Base-by-base conservation (phyloP, 1,139 yeast species). In the Kodamaea anthophila region DNA sequence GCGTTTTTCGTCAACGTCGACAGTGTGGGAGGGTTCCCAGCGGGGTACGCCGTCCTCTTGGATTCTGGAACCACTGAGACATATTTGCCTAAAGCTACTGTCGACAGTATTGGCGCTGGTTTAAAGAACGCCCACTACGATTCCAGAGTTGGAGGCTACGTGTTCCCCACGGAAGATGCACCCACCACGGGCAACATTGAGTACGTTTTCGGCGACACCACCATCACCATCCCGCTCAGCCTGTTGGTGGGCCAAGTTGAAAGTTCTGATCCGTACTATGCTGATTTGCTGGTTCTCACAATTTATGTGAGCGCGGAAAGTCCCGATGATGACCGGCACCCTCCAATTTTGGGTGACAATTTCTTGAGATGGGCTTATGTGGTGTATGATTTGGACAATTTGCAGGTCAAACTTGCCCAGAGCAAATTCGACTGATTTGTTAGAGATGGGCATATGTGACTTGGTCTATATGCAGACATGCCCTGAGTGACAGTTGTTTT, bases 41-140 rank as follows among this genome's bases (percentile, higher is more conserved):
- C 21, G 10, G 21, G 15, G 7, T 24, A n/a, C 10, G 9, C 13
- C 6, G 38, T 42, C 14, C 33, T 33, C 6, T 27, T 45, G 30
- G 49, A 45, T 36, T 42, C 48, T 8, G 49, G 49, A 4, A 39
- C 49, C 21, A 42, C 47, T 22, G 33, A 33, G 23, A 32, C 46
- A 7, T 37, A 36, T 25, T 29, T 45, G 18, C 45, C 46, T 6
- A n/a, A 7, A 6, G 10, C 5, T 13, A 11, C 16, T 18, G 33
- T 38, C 5, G 23, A 13, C 19, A 37, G 49, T 4, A 51, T 77
- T 33, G 74, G 70, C 0, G 18, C 5, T 5, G 12, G 15, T 9
- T 20, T 21, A 21, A 12, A 10, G 8, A 7, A 31, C 36, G 4
- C 19, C 40, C 11, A 34, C 34, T 3, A 19, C 22, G 9, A 32